Percentiles rank a stretch among this genome's conserved stretches.
These are phyloP conservation scores for Asclepias syriaca DNA, from an alignment of 257 asterid species.

Conservation along the genomic window DNA sequence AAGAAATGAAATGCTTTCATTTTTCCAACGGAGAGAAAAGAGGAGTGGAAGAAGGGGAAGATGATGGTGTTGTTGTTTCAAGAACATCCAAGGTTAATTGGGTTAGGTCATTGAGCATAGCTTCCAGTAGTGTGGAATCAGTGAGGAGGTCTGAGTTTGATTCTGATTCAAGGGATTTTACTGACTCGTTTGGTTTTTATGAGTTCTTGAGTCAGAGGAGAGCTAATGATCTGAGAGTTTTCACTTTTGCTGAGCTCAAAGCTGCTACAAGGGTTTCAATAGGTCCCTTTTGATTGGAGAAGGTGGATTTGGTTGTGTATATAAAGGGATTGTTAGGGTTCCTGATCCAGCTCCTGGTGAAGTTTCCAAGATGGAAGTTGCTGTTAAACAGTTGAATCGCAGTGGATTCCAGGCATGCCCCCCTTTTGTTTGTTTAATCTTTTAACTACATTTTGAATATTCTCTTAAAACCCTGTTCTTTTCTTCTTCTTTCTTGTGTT, in stretches of 20 bases:
- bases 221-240: conserved; percentile 66
- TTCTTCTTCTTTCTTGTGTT: background rate
- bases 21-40: conserved; percentile 50
- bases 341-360: conserved; percentile 26
- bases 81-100: conserved; percentile 54
- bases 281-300: conserved; percentile 73
- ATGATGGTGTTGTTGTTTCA: conserved; percentile 33
- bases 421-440: conserved; percentile 16
- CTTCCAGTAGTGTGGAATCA: conserved; percentile 58
- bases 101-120: conserved; percentile 86
- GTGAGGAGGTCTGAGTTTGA: conserved; percentile 72
- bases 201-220: conserved; percentile 59
- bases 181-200: conserved; percentile 50
- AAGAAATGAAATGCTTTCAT: conserved; percentile 79
- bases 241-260: conserved; percentile 66
- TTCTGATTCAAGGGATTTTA: conserved; percentile 64
- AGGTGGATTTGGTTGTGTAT: conserved; percentile 92
- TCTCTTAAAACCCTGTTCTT: background rate
- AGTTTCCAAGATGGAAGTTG: conserved; percentile 47
- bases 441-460: background rate
- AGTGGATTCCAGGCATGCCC: conserved; percentile 89
- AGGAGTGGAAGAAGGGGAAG: conserved; percentile 32
- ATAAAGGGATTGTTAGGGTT: conserved; percentile 49
- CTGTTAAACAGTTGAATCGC: conserved; percentile 85
- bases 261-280: conserved; percentile 71